Base-by-base conservation (phyloP, 495 filamentous ascomycete species). In the Penicillium longicatenatum region DNA sequence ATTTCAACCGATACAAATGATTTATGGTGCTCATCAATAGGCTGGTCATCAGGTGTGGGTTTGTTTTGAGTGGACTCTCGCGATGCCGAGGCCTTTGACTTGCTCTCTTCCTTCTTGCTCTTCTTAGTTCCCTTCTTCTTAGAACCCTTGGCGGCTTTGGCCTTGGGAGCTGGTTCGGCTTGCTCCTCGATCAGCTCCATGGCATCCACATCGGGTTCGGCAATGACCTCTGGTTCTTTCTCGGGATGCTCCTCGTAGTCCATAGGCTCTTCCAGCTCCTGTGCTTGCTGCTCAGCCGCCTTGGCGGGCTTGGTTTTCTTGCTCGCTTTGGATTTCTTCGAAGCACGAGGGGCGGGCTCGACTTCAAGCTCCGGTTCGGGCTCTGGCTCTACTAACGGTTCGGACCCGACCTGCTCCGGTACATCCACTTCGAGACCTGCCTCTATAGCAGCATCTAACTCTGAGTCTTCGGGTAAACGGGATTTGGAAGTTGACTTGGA, bases 381-480 rank as follows among this genome's bases (percentile, higher is more conserved):
- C 17, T 61, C 58, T 3, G 50, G 60, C 50, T 55, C 54, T 8
- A 68, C 58, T 54, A 77, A 77, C 14, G 70, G 64, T 8, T 47
- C 61, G 11, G 54, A 43, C 26, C 59, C 57, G 14, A 45, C 49
- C 11, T 50, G 41, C n/a, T 70, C 58, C 7, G 55, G 51, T 11
- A 51, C 24, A 22, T 66, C 62, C 50, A 44, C 58, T 45, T 76
- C 87, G 17, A 90, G 79, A 43, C 89, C 89, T 19, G 84, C 84
- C 60, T 87, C 82, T 3, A 92, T 75, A 30, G 81, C 84, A 22
- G 82, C 80, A n/a, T 92, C 85, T 31, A 91, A 78, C 51, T 89
- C 88, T 3, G 86, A 84, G 51, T 92, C 85, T 47, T 80, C 76
- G 5, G 79, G 79, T 1, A 77, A 51, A 30, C 63, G 68, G 20